Evolutionary conservation across 768 basidiomycete genomes (phyloP).

Genomic region (Lactifluus hygrophoroides): DNA sequence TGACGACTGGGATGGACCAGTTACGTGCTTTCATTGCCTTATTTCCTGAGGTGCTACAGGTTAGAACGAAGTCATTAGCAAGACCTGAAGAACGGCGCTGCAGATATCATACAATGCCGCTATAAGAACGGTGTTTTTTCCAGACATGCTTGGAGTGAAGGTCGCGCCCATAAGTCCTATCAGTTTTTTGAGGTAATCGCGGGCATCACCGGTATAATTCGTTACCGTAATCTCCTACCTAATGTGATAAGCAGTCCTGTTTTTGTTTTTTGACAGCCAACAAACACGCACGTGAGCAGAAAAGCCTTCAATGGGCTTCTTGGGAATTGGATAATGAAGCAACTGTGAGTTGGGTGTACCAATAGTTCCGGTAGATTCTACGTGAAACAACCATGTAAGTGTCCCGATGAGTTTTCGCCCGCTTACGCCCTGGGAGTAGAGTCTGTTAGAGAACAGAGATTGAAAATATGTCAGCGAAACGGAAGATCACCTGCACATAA

Average conservation of each 20-base stretch:
- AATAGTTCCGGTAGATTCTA: constrained; percentile 53
- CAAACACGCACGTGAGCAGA: constrained; percentile 45
- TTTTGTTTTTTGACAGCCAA: neutral
- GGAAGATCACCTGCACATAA: constrained; percentile 49
- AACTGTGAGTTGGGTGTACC: constrained; percentile 64
- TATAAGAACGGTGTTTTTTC: constrained; percentile 69
- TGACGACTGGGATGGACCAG: constrained; percentile 83
- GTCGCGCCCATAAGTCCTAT: constrained; percentile 67
- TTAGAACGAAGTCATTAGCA: neutral
- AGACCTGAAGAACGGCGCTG: neutral
- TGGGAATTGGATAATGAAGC: constrained; percentile 78
- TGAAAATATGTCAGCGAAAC: too few species aligned
- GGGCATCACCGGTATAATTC: constrained; percentile 78
- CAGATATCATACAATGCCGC: constrained; percentile 65
- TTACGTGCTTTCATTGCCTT: constrained; percentile 68
- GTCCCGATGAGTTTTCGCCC: constrained; percentile 60
- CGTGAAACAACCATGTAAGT: constrained; percentile 76
- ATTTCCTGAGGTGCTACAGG: constrained; percentile 22
- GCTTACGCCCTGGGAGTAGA: constrained; percentile 45
- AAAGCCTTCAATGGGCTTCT: constrained; percentile 50
- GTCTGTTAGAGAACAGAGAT: neutral
- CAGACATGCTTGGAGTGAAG: constrained; percentile 78
- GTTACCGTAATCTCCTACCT: constrained; percentile 71
- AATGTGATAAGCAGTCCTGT: neutral
- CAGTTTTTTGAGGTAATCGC: constrained; percentile 83